Evolutionary conservation across 148 eudicot species (phyloP).

Genomic region (Fallopia convolvulus): DNA sequence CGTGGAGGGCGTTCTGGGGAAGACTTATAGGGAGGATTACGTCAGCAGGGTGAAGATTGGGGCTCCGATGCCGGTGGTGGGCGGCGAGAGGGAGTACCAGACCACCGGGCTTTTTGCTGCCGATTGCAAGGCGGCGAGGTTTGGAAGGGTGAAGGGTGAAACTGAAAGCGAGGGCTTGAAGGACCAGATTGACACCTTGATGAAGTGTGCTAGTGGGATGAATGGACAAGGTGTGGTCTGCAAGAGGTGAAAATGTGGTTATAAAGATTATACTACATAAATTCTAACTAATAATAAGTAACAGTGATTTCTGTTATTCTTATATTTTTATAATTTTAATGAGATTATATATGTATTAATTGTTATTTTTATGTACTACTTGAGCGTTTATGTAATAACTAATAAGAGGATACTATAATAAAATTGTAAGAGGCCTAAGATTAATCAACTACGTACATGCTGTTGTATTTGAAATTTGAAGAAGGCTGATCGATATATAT

Average conservation of each 20-base stretch:
- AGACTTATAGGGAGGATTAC: constrained; percentile 37
- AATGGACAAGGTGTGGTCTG: constrained; percentile 34
- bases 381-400: too few species aligned
- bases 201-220: constrained; percentile 34
- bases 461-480: too few species aligned
- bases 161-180: neutral
- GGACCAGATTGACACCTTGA: constrained; percentile 16
- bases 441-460: too few species aligned
- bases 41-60: constrained; percentile 34
- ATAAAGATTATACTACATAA: neutral
- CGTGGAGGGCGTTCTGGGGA: constrained; percentile 43
- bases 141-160: constrained; percentile 1
- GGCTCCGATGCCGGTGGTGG: constrained; percentile 33
- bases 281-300: neutral
- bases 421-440: too few species aligned
- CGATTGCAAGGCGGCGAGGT: constrained; percentile 34
- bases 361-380: too few species aligned
- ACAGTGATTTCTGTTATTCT: neutral
- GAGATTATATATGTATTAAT: neutral
- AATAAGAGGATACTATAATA: too few species aligned
- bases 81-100: constrained; percentile 29
- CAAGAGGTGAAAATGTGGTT: constrained; percentile 23
- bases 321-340: neutral
- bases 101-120: constrained; percentile 29
- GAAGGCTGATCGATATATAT: too few species aligned